Base-by-base conservation (phyloP, 2,329 filamentous ascomycete species). In the Pseudogymnoascus sp. region DNA sequence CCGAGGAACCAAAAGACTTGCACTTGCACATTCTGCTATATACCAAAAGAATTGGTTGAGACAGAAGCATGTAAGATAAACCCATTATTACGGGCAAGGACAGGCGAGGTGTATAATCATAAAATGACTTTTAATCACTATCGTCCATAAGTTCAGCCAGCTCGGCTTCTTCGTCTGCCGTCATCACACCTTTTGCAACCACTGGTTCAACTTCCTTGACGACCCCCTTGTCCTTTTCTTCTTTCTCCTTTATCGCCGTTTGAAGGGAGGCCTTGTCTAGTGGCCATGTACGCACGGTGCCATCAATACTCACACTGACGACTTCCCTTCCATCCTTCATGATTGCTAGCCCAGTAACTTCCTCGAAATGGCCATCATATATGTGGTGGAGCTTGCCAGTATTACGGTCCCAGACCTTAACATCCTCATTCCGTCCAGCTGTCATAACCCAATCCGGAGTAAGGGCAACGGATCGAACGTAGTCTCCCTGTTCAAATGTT, bases 91-190 rank as follows among this genome's bases (percentile, higher is more conserved):
- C n/a, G 2, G 4, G 3, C 26, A 34, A 57, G 8, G 29, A 18
- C 14, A 31, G 29, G 34, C n/a, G 29, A n/a, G 51, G 51, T 47
- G n/a, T 31, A 34, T 57, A 34, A 18, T 16, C 10, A 57, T 57
- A 18, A 7, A 34, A 31, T 57, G 51, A 18, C 5, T 14, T 34
- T 68, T 57, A 82, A 67, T 90, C 87, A 69, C 84, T 81, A 66
- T 91, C 87, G 64, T 87, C 91, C 90, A 99, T 90, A 73, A 99
- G 77, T 67, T 93, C 95, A 12, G 91, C 93, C 67, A 99, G 79
- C 75, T 97, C 95, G 4, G 89, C 88, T 75, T 97, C 93, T 74
- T 99, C 95, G 69, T 97, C 93, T 11, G 85, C 88, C 4, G 92
- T 96, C 75, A 97, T 78, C 71, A 86, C 66, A 40, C 80, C 78